Percentiles rank a stretch among this genome's conserved stretches.
These are phyloP conservation scores for Syzygium malaccense DNA, from an alignment of 441 rosid genomes.

Conservation along the genomic window DNA sequence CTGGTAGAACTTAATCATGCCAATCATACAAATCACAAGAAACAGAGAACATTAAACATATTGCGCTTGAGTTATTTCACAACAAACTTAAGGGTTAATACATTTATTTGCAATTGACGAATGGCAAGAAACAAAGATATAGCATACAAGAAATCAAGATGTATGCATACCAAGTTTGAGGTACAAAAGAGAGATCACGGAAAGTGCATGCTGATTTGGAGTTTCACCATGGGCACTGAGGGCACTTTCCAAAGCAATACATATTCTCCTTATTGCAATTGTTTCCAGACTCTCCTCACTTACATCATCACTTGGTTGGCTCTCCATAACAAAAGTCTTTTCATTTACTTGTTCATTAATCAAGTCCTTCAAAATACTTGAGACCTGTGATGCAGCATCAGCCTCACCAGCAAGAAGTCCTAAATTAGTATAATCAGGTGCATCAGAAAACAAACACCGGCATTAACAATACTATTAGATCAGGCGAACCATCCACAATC, in stretches of 20 bases:
- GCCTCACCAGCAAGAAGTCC: slow-evolving; percentile 60
- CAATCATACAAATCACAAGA: background rate
- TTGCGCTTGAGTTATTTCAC: background rate
- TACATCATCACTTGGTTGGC: slow-evolving; percentile 25
- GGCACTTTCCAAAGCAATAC: slow-evolving; percentile 46
- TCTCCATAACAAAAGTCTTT: slow-evolving; percentile 17
- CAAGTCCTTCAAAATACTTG: slow-evolving; percentile 53
- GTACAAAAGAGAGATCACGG: slow-evolving; percentile 45
- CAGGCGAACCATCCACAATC: background rate
- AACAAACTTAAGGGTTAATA: background rate
- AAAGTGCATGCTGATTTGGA: slow-evolving; percentile 58
- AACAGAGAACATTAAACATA: background rate
- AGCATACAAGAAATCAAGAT: slow-evolving; percentile 1
- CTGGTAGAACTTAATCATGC: background rate
- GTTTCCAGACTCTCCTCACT: slow-evolving; percentile 32
- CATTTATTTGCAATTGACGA: background rate
- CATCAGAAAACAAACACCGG: slow-evolving; percentile 6
- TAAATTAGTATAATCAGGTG: slow-evolving; percentile 16
- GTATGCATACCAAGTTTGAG: slow-evolving; percentile 61
- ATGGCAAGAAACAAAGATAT: background rate
- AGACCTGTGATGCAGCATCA: slow-evolving; percentile 48
- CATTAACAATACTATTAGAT: background rate
- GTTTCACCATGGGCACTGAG: slow-evolving; percentile 33
- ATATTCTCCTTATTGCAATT: slow-evolving; percentile 34
- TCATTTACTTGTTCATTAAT: slow-evolving; percentile 35